Evolutionary conservation across 495 filamentous ascomycete species (phyloP).

Genomic region (Talaromyces trachyspermus): DNA sequence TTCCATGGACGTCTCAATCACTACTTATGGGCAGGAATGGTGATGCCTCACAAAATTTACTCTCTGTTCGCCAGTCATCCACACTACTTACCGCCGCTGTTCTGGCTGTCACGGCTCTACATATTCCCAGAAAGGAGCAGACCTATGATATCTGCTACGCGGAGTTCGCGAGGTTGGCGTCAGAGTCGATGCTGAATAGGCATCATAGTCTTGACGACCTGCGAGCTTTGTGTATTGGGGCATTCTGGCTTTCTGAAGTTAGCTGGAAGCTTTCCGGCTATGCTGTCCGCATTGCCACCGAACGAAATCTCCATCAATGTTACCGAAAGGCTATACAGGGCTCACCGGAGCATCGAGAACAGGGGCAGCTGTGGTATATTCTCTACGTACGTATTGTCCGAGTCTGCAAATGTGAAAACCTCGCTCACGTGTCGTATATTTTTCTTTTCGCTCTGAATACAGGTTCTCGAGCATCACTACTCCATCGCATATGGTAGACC

Average conservation of each 20-base stretch:
- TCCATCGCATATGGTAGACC: constrained; percentile 48
- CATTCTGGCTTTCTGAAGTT: constrained; percentile 50
- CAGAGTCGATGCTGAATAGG: constrained; percentile 45
- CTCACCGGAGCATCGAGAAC: constrained; percentile 38
- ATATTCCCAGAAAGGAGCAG: constrained; percentile 39
- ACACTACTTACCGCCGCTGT: constrained; percentile 44
- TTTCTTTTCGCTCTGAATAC: not conserved
- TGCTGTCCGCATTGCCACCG: constrained; percentile 49
- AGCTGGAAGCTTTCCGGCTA: constrained; percentile 51
- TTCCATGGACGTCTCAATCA: constrained; percentile 47
- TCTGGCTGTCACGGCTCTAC: constrained; percentile 45
- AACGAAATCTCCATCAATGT: constrained; percentile 42
- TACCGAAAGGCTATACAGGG: constrained; percentile 43
- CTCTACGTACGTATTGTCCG: constrained; percentile 40
- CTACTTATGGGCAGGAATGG: constrained; percentile 46
- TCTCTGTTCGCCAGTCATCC: constrained; percentile 40
- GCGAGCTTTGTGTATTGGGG: constrained; percentile 44
- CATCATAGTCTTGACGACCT: constrained; percentile 45
- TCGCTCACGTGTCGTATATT: not conserved
- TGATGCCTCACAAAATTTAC: constrained; percentile 35
- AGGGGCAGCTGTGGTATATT: constrained; percentile 44
- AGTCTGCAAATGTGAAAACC: not conserved
- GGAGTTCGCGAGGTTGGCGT: constrained; percentile 44
- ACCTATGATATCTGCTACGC: constrained; percentile 44
- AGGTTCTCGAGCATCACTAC: constrained; percentile 50